Evolutionary conservation across 257 asterid genomes (phyloP).

Genomic region (Nicotiana knightiana): DNA sequence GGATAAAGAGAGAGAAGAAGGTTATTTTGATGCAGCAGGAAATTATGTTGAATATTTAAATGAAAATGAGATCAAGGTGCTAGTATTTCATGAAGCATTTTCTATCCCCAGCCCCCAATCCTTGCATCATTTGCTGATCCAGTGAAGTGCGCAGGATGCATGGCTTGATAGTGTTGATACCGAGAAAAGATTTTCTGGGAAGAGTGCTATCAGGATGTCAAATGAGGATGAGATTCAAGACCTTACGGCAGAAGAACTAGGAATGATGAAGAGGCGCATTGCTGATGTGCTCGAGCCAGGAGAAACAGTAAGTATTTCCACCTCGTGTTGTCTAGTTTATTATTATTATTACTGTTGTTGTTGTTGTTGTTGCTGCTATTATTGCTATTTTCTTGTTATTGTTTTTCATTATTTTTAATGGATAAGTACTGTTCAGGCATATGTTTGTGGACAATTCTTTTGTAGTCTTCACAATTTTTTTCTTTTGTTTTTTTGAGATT

Average conservation of each 20-base stretch:
- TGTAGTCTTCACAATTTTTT: background rate
- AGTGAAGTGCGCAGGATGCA: constrained; percentile 65
- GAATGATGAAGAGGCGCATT: constrained; percentile 79
- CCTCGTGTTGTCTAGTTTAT: constrained; percentile 3
- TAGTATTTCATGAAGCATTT: background rate
- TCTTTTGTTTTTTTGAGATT: too few species aligned
- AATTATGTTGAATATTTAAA: constrained; percentile 77
- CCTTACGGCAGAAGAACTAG: constrained; percentile 66
- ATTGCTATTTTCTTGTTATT: too few species aligned
- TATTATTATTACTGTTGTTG: background rate
- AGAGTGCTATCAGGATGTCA: constrained; percentile 22
- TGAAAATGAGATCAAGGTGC: constrained; percentile 70
- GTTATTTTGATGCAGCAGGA: constrained; percentile 86
- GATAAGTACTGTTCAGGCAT: background rate
- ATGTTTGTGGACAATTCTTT: background rate
- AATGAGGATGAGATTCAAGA: constrained; percentile 53
- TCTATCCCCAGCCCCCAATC: background rate
- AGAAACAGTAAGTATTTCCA: constrained; percentile 57
- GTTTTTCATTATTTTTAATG: background rate
- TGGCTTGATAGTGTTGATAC: constrained; percentile 92
- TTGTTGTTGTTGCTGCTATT: background rate
- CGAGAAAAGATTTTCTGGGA: constrained; percentile 28
- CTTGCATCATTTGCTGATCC: constrained; percentile 4
- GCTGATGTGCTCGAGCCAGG: constrained; percentile 85
- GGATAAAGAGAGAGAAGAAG: constrained; percentile 86